These are phyloP conservation scores for Cryptosporidium bovis DNA, from an alignment of 169 alveolate genomes.

Conservation along the genomic window DNA sequence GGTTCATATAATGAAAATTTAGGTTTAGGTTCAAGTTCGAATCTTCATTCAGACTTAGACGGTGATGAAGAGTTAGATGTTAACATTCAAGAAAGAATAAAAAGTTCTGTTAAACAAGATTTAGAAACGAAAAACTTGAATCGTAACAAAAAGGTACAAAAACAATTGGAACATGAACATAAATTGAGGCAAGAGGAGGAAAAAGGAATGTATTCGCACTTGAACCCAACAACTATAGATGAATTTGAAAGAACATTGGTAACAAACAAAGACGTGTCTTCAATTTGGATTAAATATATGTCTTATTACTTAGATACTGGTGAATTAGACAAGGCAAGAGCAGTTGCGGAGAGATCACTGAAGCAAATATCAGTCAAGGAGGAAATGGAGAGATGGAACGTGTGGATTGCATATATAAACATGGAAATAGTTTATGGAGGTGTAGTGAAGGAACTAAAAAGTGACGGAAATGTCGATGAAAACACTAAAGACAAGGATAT, in stretches of 20 bases:
- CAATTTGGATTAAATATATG: slow-evolving; percentile 85
- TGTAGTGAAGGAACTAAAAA: not conserved
- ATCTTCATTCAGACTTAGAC: not conserved
- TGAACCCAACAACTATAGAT: slow-evolving; percentile 47
- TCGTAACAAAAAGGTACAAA: slow-evolving; percentile 43
- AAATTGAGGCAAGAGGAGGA: slow-evolving; percentile 46
- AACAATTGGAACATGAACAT: slow-evolving; percentile 53
- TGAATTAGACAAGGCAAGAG: slow-evolving; percentile 83
- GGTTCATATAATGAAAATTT: not conserved
- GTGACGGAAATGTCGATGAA: not conserved
- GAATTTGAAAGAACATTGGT: slow-evolving; percentile 82
- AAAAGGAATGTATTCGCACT: slow-evolving; percentile 37
- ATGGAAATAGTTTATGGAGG: slow-evolving; percentile 85
- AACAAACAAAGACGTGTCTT: slow-evolving; percentile 79
- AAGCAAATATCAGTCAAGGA: slow-evolving; percentile 83
- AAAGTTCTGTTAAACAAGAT: not conserved
- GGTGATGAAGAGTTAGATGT: not conserved
- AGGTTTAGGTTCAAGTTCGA: no score
- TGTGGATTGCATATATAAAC: slow-evolving; percentile 85
- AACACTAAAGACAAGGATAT: slow-evolving; percentile 2
- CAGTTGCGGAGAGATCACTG: slow-evolving; percentile 84
- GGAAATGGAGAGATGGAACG: slow-evolving; percentile 81
- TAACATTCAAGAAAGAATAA: not conserved
- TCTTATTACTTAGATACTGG: slow-evolving; percentile 84
- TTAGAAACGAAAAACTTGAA: slow-evolving; percentile 5